phyloP scores from a whole-genome alignment of 352 stramenopile species.

The Phytophthora ohioensis region DNA sequence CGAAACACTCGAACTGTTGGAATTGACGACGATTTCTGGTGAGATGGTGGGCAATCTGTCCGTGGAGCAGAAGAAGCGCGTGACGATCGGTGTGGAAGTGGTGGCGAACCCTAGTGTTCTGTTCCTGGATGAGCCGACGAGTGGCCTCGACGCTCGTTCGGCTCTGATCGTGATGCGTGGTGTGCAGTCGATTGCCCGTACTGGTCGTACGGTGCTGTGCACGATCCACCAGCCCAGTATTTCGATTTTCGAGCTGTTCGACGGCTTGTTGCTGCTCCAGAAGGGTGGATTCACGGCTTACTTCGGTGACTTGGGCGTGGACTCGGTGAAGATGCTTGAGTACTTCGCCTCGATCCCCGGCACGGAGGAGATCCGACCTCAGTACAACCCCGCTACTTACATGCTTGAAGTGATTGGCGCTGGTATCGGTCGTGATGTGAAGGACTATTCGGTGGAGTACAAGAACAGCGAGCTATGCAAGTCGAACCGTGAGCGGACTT shows the following conservation, averaged over 20 bases:
- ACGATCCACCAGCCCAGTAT: conserved; percentile 35
- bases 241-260: conserved; percentile 66
- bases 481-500: conserved; percentile 32
- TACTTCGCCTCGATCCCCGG: conserved; percentile 90
- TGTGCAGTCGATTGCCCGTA: conserved; percentile 86
- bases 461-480: conserved; percentile 45
- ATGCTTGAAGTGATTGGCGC: conserved; percentile 90
- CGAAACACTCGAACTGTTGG: conserved; percentile 62
- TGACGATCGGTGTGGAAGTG: conserved; percentile 94
- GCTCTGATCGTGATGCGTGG: conserved; percentile 43
- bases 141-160: conserved; percentile 87
- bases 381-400: conserved; percentile 92
- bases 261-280: conserved; percentile 89
- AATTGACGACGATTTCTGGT: conserved; percentile 45
- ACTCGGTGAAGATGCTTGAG: conserved; percentile 81
- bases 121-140: conserved; percentile 94
- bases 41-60: conserved; percentile 63
- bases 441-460: conserved; percentile 67
- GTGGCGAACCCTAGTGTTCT: conserved; percentile 94
- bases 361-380: conserved; percentile 65
- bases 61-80: conserved; percentile 94
- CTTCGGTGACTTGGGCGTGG: conserved; percentile 89
- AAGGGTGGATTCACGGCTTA: conserved; percentile 68
- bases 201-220: conserved; percentile 87
- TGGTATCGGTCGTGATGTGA: conserved; percentile 60